Evolutionary conservation across 2,329 filamentous ascomycete species (phyloP), one percentile per base, ranked within the genome.

Genomic region (Exserohilum rostratum): DNA sequence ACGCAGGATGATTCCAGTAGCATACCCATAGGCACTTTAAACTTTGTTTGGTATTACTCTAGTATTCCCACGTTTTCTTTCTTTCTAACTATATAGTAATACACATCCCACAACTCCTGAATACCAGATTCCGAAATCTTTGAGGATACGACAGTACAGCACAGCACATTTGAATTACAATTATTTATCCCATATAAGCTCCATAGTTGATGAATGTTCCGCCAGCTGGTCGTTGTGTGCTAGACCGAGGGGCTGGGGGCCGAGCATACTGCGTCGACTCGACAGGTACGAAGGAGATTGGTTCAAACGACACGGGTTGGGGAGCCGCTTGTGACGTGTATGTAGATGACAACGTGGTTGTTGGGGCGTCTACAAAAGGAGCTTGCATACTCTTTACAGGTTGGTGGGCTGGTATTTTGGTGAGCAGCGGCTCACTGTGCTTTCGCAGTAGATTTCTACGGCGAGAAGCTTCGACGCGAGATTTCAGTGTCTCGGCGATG

Each of bases 141-240:
- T n/a, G n/a, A n/a, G n/a, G n/a, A 25, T 4, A 25, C 22, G 22
- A 25, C 22, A 25, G 4, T 25, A 35, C 10, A 35, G 7, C n/a
- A 35, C 17, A 3, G 5, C 6, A 35, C 4, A 2, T 6, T 3
- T 10, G 9, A 7, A 7, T 17, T 10, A 18, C n/a, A 10, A 17
- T n/a, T n/a, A 20, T 22, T 39, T 7, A 57, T 17, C 43, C 27
- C 54, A 57, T 54, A 46, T 50, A 57, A 12, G 50, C 33, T 3
- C 50, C 46, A 34, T 50, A 57, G 3, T 49, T 50, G 35, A 57
- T 20, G 40, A 57, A 57, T 3, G 54, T 57, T 3, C 39, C 30
- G 0, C 50, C 50, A 3, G 34, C 25, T 3, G 50, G 54, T 1
- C 22, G 18, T 9, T 48, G 50, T 2, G 54, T 57, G 5, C 50